Percentiles rank a stretch among this genome's conserved stretches.
These are phyloP conservation scores for Apostasia ramifera DNA, from an alignment of 106 monocot genomes.

Conservation along the genomic window DNA sequence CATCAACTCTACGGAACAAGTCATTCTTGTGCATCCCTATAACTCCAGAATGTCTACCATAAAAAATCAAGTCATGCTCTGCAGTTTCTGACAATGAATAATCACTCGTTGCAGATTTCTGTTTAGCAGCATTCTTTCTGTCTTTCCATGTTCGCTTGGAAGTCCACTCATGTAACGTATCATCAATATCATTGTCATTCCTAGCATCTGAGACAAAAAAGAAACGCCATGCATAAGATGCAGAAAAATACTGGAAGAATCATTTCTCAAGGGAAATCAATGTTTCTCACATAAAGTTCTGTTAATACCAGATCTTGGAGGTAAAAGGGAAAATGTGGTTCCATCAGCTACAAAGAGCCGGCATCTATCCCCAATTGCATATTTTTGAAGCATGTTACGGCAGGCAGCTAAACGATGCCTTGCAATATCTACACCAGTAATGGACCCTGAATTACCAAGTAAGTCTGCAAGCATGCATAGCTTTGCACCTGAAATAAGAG, in stretches of 20 bases:
- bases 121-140: conserved; percentile 45
- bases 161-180: conserved; percentile 67
- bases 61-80: conserved; percentile 78
- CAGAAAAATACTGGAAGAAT: not conserved
- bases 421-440: conserved; percentile 92
- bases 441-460: conserved; percentile 66
- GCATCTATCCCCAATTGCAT: conserved; percentile 60
- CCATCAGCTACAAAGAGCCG: conserved; percentile 95
- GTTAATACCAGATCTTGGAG: conserved; percentile 25
- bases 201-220: conserved; percentile 22
- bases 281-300: conserved; percentile 25
- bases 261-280: not conserved
- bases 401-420: conserved; percentile 81
- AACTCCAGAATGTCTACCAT: conserved; percentile 84
- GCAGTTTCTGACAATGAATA: conserved; percentile 6
- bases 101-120: conserved; percentile 17
- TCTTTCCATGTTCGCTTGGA: conserved; percentile 69
- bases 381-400: conserved; percentile 86
- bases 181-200: conserved; percentile 8
- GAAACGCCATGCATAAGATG: not conserved
- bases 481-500: conserved; percentile 62
- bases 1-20: conserved; percentile 20
- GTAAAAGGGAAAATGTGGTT: conserved; percentile 72
- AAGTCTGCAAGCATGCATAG: conserved; percentile 88
- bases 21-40: conserved; percentile 53